Base-by-base conservation (phyloP, 495 filamentous ascomycete genomes). In the Penicillium bialowiezense region DNA sequence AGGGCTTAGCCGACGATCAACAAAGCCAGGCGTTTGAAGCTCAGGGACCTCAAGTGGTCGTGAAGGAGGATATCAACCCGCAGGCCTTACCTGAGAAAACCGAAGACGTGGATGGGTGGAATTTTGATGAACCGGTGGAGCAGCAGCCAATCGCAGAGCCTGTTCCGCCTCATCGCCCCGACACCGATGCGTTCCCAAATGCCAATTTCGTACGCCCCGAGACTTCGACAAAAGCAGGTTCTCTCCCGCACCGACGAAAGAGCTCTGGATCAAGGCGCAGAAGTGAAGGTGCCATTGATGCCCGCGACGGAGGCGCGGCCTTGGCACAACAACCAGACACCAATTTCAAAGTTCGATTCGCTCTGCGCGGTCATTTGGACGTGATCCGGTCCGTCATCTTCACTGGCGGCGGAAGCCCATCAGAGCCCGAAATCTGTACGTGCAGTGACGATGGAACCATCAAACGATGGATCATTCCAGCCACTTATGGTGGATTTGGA, bases 351-450 rank as follows among this genome's bases (percentile, higher is more conserved):
- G 88, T 97, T 45, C 82, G 89, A 44, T 97, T 96, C 66, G 93
- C 89, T 3, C 73, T 98, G 3, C 76, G 93, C 41, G 93, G 93
- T 10, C 93, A 98, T 67, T 77, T 98, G 3, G 92, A 97, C 68
- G 88, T 93, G 26, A 88, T 98, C 10, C 83, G 93, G 15, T 88
- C 90, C 9, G 88, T 96, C 43, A 91, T 96, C 51, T 98, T 98
- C 69, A 97, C 90, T 7, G 95, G 93, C 7, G 92, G 92, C 28
- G 93, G 93, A 37, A 96, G 88, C 63, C 89, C 89, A 5, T 87
- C 89, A 7, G 93, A 97, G 62, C 93, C 93, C 0, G 93, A 98
- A 66, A 91, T 98, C 40, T 97, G 91, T 65, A 97, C 95, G 3
- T 88, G 89, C 42, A 92, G 95, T 44, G 93, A 98, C 62, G 93